Base-by-base conservation (phyloP, 345 rosid species). In the Hevea brasiliensis region DNA sequence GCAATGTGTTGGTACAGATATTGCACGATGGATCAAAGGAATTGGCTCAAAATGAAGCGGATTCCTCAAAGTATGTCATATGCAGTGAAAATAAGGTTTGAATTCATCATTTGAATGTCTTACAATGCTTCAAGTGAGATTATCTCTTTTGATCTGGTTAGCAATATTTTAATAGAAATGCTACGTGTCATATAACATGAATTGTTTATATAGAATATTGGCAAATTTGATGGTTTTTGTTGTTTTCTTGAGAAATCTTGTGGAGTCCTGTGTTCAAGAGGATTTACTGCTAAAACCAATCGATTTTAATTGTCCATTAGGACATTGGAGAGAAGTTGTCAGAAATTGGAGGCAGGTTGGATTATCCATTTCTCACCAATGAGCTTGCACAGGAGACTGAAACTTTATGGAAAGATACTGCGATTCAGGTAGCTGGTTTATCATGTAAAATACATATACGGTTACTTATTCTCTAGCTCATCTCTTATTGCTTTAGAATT, bases 1-100 rank as follows among this genome's bases (percentile, higher is more conserved):
- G 50, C 55, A 61, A 48, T 81, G 40, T 87, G 73, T 50, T 76
- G 79, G 77, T 74, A 76, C 87, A 96, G 99, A 68, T 96, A 67
- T 81, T 96, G 81, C 85, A 86, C 71, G 99, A 96, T 65, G 99
- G 98, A 50, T 86, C 98, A 23, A 91, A 91, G 87, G 99, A 96
- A 81, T 84, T 93, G 87, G 85, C 95, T 71, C 94, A 88, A 81
- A 91, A 91, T 61, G 98, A 86, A 76, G 17, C 85, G 58, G 90
- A 87, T 79, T 80, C 89, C 55, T 82, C 84, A 66, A 91, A 87
- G 77, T 96, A 81, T 81, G 83, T 60, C 66, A 37, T 96, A 70
- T 87, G 93, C 72, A 41, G 77, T 76, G 96, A 86, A 80, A 90
- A 83, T 74, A 88, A 89, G 94, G 99, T 96, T 79, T 65, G 84